A percentile compares a stretch with the other conserved stretches of the same genome.
Conservation (phyloP, 768 basidiomycete genomes). For the Lactarius evosmus region DNA sequence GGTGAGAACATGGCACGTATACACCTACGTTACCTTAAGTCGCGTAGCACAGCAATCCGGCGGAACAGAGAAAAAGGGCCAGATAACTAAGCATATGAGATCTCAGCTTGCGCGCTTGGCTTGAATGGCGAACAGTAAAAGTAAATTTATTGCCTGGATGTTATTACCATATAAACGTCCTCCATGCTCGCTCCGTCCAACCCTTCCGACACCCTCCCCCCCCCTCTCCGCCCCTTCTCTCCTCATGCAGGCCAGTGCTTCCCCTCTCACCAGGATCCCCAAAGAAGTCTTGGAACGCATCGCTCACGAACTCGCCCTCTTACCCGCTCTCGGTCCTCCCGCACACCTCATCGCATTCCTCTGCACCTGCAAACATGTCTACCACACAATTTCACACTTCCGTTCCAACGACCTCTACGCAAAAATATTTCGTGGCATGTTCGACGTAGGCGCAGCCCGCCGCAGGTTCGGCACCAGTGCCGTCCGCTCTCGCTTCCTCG, state of each 20-base stretch:
- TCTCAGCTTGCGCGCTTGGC: neutral
- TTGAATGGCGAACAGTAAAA: neutral
- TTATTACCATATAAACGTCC: constrained; percentile 20
- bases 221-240: neutral
- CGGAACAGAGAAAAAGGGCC: neutral
- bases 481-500: constrained; percentile 40
- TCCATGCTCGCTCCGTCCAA: constrained; percentile 15
- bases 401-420: constrained; percentile 45
- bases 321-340: constrained; percentile 46
- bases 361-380: constrained; percentile 41
- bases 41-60: neutral
- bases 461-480: constrained; percentile 48
- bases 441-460: constrained; percentile 50
- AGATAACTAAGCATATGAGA: neutral
- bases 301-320: constrained; percentile 45
- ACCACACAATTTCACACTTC: constrained; percentile 37
- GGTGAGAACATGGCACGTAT: neutral
- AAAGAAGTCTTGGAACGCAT: constrained; percentile 50
- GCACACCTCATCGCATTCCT: constrained; percentile 47
- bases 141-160: constrained; percentile 16
- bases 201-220: constrained; percentile 13
- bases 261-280: constrained; percentile 35
- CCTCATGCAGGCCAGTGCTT: constrained; percentile 1
- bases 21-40: neutral
- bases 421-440: constrained; percentile 51